phyloP scores from a whole-genome alignment of 176 grass and related monocot species.

The Ananas comosus region DNA sequence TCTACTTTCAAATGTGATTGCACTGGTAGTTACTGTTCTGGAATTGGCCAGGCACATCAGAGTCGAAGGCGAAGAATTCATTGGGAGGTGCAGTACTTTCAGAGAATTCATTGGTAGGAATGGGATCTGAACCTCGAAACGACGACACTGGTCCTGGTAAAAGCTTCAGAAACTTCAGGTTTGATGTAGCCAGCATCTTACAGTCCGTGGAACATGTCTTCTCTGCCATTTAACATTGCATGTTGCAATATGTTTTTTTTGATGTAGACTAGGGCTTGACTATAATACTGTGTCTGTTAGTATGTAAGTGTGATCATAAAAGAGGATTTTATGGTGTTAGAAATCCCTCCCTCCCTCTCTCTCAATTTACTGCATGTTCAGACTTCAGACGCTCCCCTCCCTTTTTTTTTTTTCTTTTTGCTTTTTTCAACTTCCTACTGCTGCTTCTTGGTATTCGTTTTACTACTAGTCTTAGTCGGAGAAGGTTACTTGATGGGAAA shows the following conservation, averaged over 20 bases:
- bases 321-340: too few relatives aligned
- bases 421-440: too few relatives aligned
- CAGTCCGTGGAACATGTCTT: conserved; percentile 73
- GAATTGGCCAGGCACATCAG: conserved; percentile 24
- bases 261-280: neutral
- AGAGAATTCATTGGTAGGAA: conserved; percentile 33
- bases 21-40: neutral
- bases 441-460: too few relatives aligned
- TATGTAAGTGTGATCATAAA: too few relatives aligned
- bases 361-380: too few relatives aligned
- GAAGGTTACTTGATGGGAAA: too few relatives aligned
- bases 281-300: too few relatives aligned
- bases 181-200: conserved; percentile 53
- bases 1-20: neutral
- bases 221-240: conserved; percentile 23
- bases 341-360: too few relatives aligned
- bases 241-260: too few relatives aligned
- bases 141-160: conserved; percentile 52
- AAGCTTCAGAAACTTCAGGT: conserved; percentile 89
- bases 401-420: too few relatives aligned
- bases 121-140: conserved; percentile 35
- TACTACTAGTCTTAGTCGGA: too few relatives aligned
- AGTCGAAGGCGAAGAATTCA: conserved; percentile 68
- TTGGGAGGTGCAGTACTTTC: conserved; percentile 19
- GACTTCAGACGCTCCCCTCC: too few relatives aligned